A percentile compares a stretch with the other conserved stretches of the same genome.
Conservation (phyloP, 148 eudicot genomes). For the Rheum nobile region DNA sequence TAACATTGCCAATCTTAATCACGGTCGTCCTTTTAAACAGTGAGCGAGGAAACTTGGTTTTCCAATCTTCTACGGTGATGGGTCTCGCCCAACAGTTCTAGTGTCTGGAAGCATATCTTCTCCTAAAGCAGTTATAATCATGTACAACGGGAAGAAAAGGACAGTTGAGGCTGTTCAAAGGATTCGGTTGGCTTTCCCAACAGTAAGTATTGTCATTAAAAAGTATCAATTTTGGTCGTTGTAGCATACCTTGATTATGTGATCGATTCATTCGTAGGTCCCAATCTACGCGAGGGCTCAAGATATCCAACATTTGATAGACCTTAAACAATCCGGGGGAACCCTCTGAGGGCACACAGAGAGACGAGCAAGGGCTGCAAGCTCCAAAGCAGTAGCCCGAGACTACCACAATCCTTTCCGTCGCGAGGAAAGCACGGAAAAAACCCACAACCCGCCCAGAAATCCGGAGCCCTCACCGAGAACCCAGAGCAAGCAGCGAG, state of each 20-base stretch:
- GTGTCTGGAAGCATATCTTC: slow-evolving; percentile 85
- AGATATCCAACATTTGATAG: slow-evolving; percentile 71
- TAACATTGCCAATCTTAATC: background rate
- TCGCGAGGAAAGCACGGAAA: too few relatives aligned
- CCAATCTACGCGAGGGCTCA: slow-evolving; percentile 90
- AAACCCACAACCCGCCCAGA: too few relatives aligned
- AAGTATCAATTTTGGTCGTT: too few relatives aligned
- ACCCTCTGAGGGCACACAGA: too few relatives aligned
- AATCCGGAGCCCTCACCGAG: too few relatives aligned
- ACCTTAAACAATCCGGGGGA: slow-evolving; percentile 89
- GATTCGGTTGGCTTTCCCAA: slow-evolving; percentile 80
- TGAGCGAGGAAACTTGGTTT: slow-evolving; percentile 78
- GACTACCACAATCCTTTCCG: too few relatives aligned
- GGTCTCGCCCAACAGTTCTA: slow-evolving; percentile 78
- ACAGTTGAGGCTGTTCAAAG: slow-evolving; percentile 78
- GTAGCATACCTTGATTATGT: too few relatives aligned
- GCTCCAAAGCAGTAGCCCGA: too few relatives aligned
- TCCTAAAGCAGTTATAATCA: slow-evolving; percentile 90
- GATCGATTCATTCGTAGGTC: slow-evolving; percentile 25
- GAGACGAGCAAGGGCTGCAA: too few relatives aligned
- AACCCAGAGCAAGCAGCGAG: too few relatives aligned
- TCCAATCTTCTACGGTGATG: slow-evolving; percentile 93
- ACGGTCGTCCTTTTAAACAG: slow-evolving; percentile 21
- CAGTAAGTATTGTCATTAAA: slow-evolving; percentile 20
- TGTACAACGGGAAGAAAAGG: slow-evolving; percentile 67